These are phyloP conservation scores for Coemansia sp. DNA, from an alignment of 192 early-diverging fungal genomes.

Conservation along the genomic window DNA sequence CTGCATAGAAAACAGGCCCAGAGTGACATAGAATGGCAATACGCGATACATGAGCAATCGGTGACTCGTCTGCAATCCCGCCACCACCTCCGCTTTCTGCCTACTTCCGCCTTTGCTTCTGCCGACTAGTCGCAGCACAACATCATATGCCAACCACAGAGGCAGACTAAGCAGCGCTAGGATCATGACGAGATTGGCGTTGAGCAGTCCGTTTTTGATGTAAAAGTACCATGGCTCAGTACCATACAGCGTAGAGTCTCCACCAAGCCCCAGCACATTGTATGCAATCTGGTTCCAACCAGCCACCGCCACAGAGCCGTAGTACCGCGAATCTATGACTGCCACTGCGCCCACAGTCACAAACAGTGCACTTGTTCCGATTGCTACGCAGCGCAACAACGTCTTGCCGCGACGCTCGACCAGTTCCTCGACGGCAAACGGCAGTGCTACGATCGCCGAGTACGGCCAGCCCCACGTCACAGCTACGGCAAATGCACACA, in stretches of 20 bases:
- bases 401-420: slow-evolving; percentile 27
- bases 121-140: background rate
- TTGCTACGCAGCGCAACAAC: slow-evolving; percentile 17
- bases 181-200: slow-evolving; percentile 85
- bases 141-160: slow-evolving; percentile 49
- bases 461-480: slow-evolving; percentile 90
- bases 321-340: slow-evolving; percentile 78
- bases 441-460: slow-evolving; percentile 70
- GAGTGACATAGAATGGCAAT: slow-evolving; percentile 73
- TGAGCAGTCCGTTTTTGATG: slow-evolving; percentile 85
- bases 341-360: slow-evolving; percentile 56
- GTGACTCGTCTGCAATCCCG: slow-evolving; percentile 5
- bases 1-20: slow-evolving; percentile 79
- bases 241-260: slow-evolving; percentile 81
- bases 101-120: background rate
- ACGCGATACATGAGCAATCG: slow-evolving; percentile 61
- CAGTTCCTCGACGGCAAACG: slow-evolving; percentile 78
- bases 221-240: slow-evolving; percentile 96
- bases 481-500: slow-evolving; percentile 66
- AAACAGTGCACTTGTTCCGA: slow-evolving; percentile 31
- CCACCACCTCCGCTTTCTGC: background rate
- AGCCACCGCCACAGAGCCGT: slow-evolving; percentile 69
- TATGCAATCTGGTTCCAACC: slow-evolving; percentile 90
- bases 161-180: slow-evolving; percentile 70
- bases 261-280: slow-evolving; percentile 76